Base-by-base conservation (phyloP, 148 eudicot species). In the Vaccinium vitisidaea region DNA sequence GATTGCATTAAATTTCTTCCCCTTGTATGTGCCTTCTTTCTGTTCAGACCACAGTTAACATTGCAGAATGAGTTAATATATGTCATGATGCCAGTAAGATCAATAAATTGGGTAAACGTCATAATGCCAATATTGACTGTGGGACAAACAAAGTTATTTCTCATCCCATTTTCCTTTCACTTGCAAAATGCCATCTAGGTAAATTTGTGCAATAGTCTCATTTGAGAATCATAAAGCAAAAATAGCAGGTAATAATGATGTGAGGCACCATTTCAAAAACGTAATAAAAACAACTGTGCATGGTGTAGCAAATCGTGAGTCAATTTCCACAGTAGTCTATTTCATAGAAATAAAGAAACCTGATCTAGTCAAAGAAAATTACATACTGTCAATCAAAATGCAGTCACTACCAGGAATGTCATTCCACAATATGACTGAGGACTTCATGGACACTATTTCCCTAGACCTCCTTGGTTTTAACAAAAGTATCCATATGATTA, bases 21-120 rank as follows among this genome's bases (percentile, higher is more conserved):
- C 99, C 92, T 92, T 95, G 93, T 97, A 97, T 70, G 99, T 92
- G 78, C 98, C 98, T 90, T 92, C 98, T 92, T 95, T 95, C 99
- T 97, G 98, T 88, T 84, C 52, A 81, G 78, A 82, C 25, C 55
- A 58, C 65, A 77, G 61, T 23, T 19, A 56, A 84, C 54, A 61
- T 21, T 14, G 23, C 61, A 83, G 32, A 70, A 23, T 15, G 71
- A 36, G 65, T 6, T 54, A 13, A 83, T 3, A 50, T 21, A 83
- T n/a, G 21, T 25, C 8, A 1, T 74, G 39, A 53, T 76, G 80
- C 50, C 79, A 74, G 23, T 21, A 5, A 32, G 52, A 81, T 61
- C 39, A 48, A 63, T n/a, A 8, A 81, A 13, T 27, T 61, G 67
- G 49, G 55, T 19, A 65, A 61, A 61, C 27, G 0, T n/a, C 27